Conservation (phyloP, 1,139 yeast species). For the Debaryomycetaceae sp. region DNA sequence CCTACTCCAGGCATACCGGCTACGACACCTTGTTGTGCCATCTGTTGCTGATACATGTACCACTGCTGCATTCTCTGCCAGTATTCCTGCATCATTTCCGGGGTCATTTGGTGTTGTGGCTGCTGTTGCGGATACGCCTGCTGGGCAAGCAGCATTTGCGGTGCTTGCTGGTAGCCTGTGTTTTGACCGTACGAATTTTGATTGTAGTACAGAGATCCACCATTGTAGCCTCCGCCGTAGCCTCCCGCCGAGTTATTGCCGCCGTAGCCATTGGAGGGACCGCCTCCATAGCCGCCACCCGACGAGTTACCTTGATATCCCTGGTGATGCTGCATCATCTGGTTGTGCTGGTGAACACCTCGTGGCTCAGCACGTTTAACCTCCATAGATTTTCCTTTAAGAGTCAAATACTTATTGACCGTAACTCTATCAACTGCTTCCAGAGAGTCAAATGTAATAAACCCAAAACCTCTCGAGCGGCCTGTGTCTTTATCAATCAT, state of each 20-base stretch:
- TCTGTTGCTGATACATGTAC: constrained; percentile 56
- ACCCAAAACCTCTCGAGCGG: constrained; percentile 95
- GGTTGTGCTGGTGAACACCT: constrained; percentile 36
- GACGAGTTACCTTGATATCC: constrained; percentile 12
- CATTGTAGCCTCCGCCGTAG: too few species aligned
- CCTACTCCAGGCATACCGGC: constrained; percentile 24
- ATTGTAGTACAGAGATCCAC: constrained; percentile 13
- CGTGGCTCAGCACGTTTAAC: constrained; percentile 98
- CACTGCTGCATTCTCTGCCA: constrained; percentile 77
- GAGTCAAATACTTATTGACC: constrained; percentile 67
- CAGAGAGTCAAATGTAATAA: constrained; percentile 91
- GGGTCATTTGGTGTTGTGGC: constrained; percentile 43
- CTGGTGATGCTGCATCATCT: constrained; percentile 28
- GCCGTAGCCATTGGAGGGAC: not conserved
- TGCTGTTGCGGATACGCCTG: constrained; percentile 13
- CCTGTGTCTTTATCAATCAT: constrained; percentile 99
- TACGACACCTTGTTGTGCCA: constrained; percentile 9
- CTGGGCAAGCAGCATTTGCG: constrained; percentile 6
- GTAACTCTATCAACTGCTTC: constrained; percentile 92
- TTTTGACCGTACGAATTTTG: constrained; percentile 26
- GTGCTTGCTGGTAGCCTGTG: constrained; percentile 7
- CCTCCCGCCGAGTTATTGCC: too few species aligned
- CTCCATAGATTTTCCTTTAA: constrained; percentile 88
- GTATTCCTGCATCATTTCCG: constrained; percentile 81
- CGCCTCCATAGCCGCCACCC: constrained; percentile 12